These are phyloP conservation scores for Termitomyces sp. DNA, from an alignment of 768 basidiomycete genomes.

Conservation along the genomic window DNA sequence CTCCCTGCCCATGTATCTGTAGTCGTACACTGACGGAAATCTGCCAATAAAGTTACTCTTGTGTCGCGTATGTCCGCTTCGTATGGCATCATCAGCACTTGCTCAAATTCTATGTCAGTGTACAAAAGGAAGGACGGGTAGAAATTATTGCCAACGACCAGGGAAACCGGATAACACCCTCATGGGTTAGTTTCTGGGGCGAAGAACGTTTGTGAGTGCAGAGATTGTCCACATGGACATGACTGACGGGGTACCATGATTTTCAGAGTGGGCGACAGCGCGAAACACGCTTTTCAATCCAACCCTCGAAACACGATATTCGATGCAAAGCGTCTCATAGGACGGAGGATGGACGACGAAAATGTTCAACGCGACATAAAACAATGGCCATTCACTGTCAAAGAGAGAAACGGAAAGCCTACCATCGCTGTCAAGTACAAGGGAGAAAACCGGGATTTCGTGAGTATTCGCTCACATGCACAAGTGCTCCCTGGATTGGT, in stretches of 20 bases:
- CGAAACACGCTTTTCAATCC: constrained; percentile 22
- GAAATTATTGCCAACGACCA: constrained; percentile 89
- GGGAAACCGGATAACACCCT: constrained; percentile 85
- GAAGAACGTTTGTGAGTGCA: constrained; percentile 60
- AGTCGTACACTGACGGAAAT: background rate
- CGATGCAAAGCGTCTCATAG: constrained; percentile 59
- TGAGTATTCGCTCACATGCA: constrained; percentile 25
- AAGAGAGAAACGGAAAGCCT: constrained; percentile 46
- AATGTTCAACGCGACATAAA: too few species aligned
- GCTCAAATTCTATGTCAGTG: constrained; percentile 25
- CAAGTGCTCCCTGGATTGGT: background rate
- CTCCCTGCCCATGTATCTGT: background rate
- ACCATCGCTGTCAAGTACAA: constrained; percentile 17
- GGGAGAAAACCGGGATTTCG: constrained; percentile 56
- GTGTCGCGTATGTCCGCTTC: constrained; percentile 37
- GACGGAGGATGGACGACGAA: constrained; percentile 31
- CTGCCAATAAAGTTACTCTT: constrained; percentile 60
- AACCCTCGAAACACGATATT: constrained; percentile 24
- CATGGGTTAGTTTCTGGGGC: constrained; percentile 69
- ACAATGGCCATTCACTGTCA: too few species aligned
- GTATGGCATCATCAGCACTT: background rate
- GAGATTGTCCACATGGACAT: background rate
- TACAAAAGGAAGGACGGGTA: constrained; percentile 51
- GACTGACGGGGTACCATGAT: background rate
- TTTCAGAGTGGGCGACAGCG: constrained; percentile 17